Percentiles rank a stretch among this genome's conserved stretches.
Conservation (phyloP, 768 basidiomycete species). For the Pisolithus albus region DNA sequence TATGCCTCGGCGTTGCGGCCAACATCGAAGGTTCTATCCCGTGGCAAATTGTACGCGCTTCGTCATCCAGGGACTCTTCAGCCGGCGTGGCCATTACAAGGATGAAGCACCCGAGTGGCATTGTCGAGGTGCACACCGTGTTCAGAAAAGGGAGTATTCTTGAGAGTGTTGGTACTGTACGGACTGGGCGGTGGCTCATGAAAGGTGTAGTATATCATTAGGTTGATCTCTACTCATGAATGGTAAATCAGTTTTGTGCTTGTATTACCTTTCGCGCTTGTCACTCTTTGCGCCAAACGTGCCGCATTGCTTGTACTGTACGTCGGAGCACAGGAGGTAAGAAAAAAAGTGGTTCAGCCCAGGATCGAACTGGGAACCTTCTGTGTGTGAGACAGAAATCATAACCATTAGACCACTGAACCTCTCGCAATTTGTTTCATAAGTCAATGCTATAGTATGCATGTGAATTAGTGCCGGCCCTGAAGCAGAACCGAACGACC, state of each 20-base stretch:
- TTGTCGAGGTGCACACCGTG: conserved; percentile 60
- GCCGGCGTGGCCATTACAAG: conserved; percentile 26
- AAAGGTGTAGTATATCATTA: conserved; percentile 63
- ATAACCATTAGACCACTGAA: conserved; percentile 45
- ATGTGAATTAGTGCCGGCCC: no score
- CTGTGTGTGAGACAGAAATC: conserved; percentile 45
- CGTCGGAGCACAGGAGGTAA: no score
- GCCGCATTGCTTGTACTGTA: background rate
- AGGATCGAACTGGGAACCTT: conserved; percentile 45
- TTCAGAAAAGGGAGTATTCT: conserved; percentile 41
- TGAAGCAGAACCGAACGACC: no score
- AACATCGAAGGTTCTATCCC: conserved; percentile 48
- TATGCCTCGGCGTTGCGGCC: conserved; percentile 62
- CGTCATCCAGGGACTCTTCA: conserved; percentile 15
- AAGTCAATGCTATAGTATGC: background rate
- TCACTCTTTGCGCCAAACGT: no score
- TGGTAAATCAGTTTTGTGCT: no score
- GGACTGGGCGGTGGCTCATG: conserved; percentile 69
- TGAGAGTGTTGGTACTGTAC: conserved; percentile 52
- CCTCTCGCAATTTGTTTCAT: conserved; percentile 5
- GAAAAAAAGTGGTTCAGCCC: conserved; percentile 32
- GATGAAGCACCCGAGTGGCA: conserved; percentile 60
- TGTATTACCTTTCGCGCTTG: no score
- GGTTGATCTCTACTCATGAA: background rate
- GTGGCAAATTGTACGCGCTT: conserved; percentile 34